These are phyloP conservation scores for Arthroderma sp. DNA, from an alignment of 2,329 filamentous ascomycete species.

Conservation along the genomic window DNA sequence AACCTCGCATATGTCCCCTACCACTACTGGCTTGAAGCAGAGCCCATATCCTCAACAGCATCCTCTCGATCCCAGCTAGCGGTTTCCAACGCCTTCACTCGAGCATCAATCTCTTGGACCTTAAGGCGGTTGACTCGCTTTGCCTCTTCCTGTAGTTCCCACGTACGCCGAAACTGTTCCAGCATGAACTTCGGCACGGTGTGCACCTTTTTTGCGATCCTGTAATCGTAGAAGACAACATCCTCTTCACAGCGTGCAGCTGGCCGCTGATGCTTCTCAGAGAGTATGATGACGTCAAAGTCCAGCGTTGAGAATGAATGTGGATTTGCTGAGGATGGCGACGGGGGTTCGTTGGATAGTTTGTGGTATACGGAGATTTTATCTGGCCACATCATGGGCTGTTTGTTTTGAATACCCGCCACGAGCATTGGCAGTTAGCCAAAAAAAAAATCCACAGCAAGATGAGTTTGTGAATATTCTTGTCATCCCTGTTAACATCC, in stretches of 20 bases:
- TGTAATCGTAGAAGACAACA: conserved; percentile 66
- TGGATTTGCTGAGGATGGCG: conserved; percentile 21
- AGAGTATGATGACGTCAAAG: conserved; percentile 54
- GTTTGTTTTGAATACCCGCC: neutral
- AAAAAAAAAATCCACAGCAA: neutral
- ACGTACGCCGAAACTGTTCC: conserved; percentile 46
- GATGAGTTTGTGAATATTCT: too few species aligned
- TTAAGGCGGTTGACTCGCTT: conserved; percentile 39
- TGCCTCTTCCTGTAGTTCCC: conserved; percentile 48
- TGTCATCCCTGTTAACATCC: neutral
- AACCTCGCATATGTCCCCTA: too few species aligned
- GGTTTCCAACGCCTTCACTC: conserved; percentile 51
- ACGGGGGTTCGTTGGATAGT: conserved; percentile 29
- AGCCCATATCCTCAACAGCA: conserved; percentile 58
- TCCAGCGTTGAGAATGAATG: conserved; percentile 21
- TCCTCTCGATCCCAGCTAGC: conserved; percentile 59
- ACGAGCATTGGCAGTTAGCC: neutral
- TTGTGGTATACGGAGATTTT: conserved; percentile 73
- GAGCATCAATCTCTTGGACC: conserved; percentile 44
- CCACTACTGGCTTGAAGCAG: conserved; percentile 13
- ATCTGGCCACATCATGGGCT: conserved; percentile 78
- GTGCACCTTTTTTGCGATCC: conserved; percentile 39
- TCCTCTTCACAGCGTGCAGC: conserved; percentile 68
- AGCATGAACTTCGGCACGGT: conserved; percentile 48
- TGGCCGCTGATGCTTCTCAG: conserved; percentile 57